Evolutionary conservation across 345 rosid species (phyloP).

Genomic region (Diplotaxis tenuifolia): DNA sequence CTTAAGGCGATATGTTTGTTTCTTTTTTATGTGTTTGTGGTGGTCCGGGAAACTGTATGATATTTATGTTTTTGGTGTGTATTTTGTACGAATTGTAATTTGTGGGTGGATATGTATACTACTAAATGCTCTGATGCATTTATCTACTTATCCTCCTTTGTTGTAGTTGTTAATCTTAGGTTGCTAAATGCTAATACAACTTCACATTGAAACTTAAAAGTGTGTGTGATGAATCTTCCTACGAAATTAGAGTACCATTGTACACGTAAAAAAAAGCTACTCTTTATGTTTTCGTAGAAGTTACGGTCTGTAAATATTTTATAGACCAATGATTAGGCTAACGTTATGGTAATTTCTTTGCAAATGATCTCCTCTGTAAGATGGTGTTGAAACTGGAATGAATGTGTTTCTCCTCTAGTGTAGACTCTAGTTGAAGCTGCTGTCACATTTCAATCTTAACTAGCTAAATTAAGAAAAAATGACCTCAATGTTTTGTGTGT

Average conservation of each 20-base stretch:
- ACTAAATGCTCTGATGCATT: slow-evolving; percentile 33
- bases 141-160: slow-evolving; percentile 26
- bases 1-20: slow-evolving; percentile 19
- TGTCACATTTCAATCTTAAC: not conserved
- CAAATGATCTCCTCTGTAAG: not conserved
- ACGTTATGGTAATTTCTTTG: not conserved
- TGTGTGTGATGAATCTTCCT: slow-evolving; percentile 14
- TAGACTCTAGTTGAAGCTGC: not conserved
- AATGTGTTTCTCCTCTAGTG: not conserved
- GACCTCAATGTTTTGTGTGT: not conserved
- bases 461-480: not conserved
- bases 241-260: not conserved
- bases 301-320: slow-evolving; percentile 7
- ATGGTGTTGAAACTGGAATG: not conserved
- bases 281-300: not conserved
- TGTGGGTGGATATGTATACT: slow-evolving; percentile 34
- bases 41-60: slow-evolving; percentile 6
- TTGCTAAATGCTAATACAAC: slow-evolving; percentile 19
- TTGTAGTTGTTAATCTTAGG: slow-evolving; percentile 21
- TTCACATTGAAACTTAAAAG: slow-evolving; percentile 6
- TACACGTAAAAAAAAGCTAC: not conserved
- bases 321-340: slow-evolving; percentile 7
- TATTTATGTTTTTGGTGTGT: slow-evolving; percentile 27
- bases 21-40: slow-evolving; percentile 7
- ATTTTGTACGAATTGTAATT: slow-evolving; percentile 24